Evolutionary conservation across 768 basidiomycete species (phyloP), one percentile per base, ranked within the genome.

Genomic region (Tylopilus vinaceipallidus): DNA sequence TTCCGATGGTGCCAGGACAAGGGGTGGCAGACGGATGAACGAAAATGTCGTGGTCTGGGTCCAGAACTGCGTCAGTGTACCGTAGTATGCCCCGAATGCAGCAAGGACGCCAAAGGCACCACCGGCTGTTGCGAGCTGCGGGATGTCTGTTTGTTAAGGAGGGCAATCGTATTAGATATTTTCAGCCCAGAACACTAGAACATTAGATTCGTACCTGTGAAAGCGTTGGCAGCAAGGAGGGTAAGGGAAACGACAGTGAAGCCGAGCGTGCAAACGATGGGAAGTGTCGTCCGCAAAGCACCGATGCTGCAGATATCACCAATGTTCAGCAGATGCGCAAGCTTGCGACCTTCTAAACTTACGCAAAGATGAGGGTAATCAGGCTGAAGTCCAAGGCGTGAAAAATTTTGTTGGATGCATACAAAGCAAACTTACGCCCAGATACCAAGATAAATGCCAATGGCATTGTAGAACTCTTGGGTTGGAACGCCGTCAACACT

Each of bases 41-140:
- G 59, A 64, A 27, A 14, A 49, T 1, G 64, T 65, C 9, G 65
- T 62, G 24, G 64, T 57, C 42, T 67, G 59, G 6, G 64, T 67
- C 65, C 65, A 65, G 41, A 65, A 60, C 45, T 50, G 41, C 13
- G 65, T 58, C 29, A 64, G 6, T 16, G 63, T 50, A 4, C 55
- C 63, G 14, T 67, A 65, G 63, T 62, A 67, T 45, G 64, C 60
- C 10, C 65, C 63, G 10, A 59, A 64, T 9, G 63, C 46, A 11
- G 65, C 63, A 23, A 65, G 20, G 37, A 67, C 14, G 41, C 63
- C 63, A 19, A 67, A 42, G 11, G 45, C 52, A 45, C 65, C 65
- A 49, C 65, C 65, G 8, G 52, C 62, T 3, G 65, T 66, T 22
- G 60, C 62, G 4, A 66, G 47, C 11, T 61, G 59, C 0, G 58